Evolutionary conservation across 2,329 filamentous ascomycete species (phyloP), one percentile per base, ranked within the genome.

Genomic region (Phaeophleospora eucalypticola): DNA sequence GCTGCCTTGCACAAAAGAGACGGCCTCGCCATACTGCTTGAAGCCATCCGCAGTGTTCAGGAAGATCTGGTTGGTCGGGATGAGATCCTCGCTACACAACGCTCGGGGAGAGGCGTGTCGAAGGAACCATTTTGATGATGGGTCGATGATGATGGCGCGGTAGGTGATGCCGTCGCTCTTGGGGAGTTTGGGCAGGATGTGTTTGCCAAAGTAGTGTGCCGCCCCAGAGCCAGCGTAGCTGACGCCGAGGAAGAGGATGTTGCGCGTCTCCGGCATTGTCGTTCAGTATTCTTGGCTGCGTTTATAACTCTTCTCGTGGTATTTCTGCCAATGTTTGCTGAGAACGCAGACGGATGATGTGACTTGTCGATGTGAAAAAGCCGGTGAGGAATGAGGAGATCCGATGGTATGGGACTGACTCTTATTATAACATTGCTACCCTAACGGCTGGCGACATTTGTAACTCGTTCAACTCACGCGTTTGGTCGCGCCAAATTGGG

Each of bases 121-220:
- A 38, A 43, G 46, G 27, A 40, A 48, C 19, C 18, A 43, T 14
- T 44, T 43, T 10, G 34, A 18, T 20, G 19, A 20, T 1, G 45
- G 45, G n/a, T 49, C 46, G 17, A 49, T 36, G 2, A 49, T 27
- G 19, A 45, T 19, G 21, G 42, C 42, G 4, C 37, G 36, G 32
- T 45, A 41, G 9, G 32, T 24, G 18, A 29, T 32, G 7, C 32
- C 19, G 4, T 38, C 18, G 56, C 6, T 56, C 6, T 16, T 49
- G 3, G 75, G 72, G 6, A 78, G 34, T 12, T 51, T 33, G 4
- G 67, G 67, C 2, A 69, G 46, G 27, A 67, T 66, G 63, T 79
- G 74, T 48, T 72, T 73, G 16, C 79, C 71, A 18, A 76, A 63
- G 50, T 76, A 75, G 48, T 80, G 76, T 1, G 76, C 72, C 3